These are phyloP conservation scores for Acer campestre DNA, from an alignment of 345 rosid genomes.

Conservation along the genomic window DNA sequence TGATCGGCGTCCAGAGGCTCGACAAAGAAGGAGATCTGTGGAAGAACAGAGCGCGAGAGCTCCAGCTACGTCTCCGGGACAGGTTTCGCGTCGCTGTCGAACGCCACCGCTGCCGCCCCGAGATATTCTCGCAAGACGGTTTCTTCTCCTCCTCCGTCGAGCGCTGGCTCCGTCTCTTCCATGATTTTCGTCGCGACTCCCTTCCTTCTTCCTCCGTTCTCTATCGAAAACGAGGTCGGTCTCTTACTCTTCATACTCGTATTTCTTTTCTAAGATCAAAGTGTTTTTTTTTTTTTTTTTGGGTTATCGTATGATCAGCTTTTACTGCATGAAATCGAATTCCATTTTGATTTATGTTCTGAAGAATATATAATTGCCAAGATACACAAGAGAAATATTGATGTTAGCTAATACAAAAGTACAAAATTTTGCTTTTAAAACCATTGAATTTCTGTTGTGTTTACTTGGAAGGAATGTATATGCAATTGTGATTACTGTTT, in stretches of 20 bases:
- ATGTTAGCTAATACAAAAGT: background rate
- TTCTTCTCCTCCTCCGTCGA: constrained; percentile 65
- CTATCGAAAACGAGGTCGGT: constrained; percentile 73
- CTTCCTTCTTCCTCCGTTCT: constrained; percentile 75
- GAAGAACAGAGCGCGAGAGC: constrained; percentile 63
- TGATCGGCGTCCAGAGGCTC: constrained; percentile 48
- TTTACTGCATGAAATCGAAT: background rate
- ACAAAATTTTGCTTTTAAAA: too few species aligned
- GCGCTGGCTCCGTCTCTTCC: constrained; percentile 64
- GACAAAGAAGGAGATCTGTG: constrained; percentile 75
- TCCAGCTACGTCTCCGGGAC: constrained; percentile 73
- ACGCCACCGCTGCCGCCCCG: constrained; percentile 37
- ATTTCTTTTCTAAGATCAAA: background rate
- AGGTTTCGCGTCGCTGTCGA: constrained; percentile 84
- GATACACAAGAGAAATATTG: background rate
- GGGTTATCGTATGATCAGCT: background rate
- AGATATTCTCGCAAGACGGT: constrained; percentile 46
- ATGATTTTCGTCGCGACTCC: constrained; percentile 75
- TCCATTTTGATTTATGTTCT: background rate
- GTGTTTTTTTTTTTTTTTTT: background rate
- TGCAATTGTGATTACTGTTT: background rate
- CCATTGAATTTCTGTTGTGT: too few species aligned
- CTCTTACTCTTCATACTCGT: background rate
- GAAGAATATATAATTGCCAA: too few species aligned
- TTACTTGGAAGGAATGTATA: too few species aligned